Evolutionary conservation across 176 grass and related monocot species (phyloP), one percentile per base, ranked within the genome.

Genomic region (Paspalum vaginatum): DNA sequence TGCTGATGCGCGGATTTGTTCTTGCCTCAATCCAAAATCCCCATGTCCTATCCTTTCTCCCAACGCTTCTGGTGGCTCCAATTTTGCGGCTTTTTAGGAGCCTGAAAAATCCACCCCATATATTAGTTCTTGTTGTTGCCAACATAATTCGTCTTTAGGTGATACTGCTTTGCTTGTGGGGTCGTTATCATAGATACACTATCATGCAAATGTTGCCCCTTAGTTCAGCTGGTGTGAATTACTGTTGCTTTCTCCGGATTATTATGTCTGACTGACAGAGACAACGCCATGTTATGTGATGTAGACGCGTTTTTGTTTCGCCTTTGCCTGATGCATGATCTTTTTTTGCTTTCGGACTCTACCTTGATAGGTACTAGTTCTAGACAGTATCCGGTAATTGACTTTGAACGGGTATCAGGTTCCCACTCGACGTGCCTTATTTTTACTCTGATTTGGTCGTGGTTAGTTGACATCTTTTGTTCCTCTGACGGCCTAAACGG

Each of bases 251-350:
- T 84, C 76, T 70, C 75, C 14, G 82, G 17, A 61, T 71, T 76
- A 81, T 70, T 70, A 49, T 85, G 82, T 76, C 77, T 4, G 46
- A 48, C 50, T 20, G 87, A 84, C 24, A 62, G 74, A 40, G 81
- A 88, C 76, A 55, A 20, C 69, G 57, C 75, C 75, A 38, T 88
- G 76, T 45, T 84, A 56, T 80, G 24, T 69, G 87, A 80, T 84
- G 76, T 69, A 47, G 76, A 84, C 54, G 3, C 44, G 14, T 40
- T 69, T 65, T 69, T 17, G 22, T 54, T 60, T 50, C 37, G 16
- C 22, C 18, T 85, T 76, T 70, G 24, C 81, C 55, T 55, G 52
- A 79, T 73, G 72, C 72, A 47, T 55, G 79, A 59, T 74, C 59
- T 66, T 88, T 66, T 88, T 82, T 63, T 72, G 41, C 74, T 43